phyloP scores from a whole-genome alignment of 331 rosid genomes.

The Rhamnella rubrinervis region DNA sequence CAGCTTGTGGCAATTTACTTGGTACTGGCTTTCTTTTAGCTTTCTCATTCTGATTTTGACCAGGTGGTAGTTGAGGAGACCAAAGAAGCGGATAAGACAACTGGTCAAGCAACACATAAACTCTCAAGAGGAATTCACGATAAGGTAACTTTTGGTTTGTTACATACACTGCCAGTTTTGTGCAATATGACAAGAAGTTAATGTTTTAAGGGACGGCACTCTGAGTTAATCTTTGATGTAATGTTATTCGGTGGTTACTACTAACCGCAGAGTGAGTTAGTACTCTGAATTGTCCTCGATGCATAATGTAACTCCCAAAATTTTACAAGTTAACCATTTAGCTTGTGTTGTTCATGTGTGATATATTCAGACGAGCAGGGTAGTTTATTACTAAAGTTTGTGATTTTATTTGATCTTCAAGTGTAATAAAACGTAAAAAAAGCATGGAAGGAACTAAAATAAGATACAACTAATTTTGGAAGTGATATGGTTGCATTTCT shows the following conservation, averaged over 20 bases:
- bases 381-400: not conserved
- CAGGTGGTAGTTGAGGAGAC: constrained; percentile 70
- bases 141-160: constrained; percentile 50
- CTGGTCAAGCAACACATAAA: constrained; percentile 73
- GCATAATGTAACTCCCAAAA: not conserved
- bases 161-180: too few species aligned
- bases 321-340: not conserved
- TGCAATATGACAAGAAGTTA: not conserved
- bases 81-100: constrained; percentile 78
- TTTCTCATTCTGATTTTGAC: constrained; percentile 16
- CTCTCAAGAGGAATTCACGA: constrained; percentile 80
- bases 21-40: not conserved
- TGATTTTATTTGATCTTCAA: not conserved
- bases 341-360: not conserved
- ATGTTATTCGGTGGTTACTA: too few species aligned
- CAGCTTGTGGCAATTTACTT: constrained; percentile 1
- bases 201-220: not conserved
- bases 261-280: not conserved
- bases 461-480: not conserved
- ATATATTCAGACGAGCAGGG: not conserved
- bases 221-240: not conserved
- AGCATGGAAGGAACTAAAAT: not conserved
- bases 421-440: not conserved
- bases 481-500: constrained; percentile 4
- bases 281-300: not conserved